Evolutionary conservation across 306 rosid species (phyloP).

Genomic region (Heteromeles arbutifolia): DNA sequence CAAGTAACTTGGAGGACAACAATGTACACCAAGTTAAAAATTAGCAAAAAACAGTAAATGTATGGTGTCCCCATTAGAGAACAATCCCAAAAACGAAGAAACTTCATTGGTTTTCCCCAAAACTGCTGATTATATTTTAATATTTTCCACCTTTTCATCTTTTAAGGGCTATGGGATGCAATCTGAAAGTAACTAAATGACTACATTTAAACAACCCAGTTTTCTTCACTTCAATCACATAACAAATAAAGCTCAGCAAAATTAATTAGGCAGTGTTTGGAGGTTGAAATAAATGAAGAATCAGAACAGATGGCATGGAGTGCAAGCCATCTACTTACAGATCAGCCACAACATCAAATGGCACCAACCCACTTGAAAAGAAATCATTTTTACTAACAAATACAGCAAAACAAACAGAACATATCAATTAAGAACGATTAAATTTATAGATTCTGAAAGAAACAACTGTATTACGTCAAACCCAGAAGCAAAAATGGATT

Average conservation of each 20-base stretch:
- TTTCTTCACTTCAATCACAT: neutral
- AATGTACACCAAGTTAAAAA: neutral
- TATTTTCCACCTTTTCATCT: neutral
- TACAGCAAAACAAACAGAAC: neutral
- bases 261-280: neutral
- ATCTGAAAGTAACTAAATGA: neutral
- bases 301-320: constrained; percentile 2
- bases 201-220: neutral
- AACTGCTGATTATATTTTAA: neutral
- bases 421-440: neutral
- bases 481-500: constrained; percentile 1
- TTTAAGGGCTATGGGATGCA: neutral
- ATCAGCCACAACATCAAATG: neutral
- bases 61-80: neutral
- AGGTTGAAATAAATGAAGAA: neutral
- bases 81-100: neutral
- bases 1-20: neutral
- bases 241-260: neutral
- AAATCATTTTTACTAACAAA: neutral
- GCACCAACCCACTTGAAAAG: neutral
- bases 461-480: neutral
- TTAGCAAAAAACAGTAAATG: neutral
- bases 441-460: neutral
- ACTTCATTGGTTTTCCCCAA: neutral
- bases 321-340: neutral